These are phyloP conservation scores for Boletus speciosus DNA, from an alignment of 768 basidiomycete species.

Conservation along the genomic window DNA sequence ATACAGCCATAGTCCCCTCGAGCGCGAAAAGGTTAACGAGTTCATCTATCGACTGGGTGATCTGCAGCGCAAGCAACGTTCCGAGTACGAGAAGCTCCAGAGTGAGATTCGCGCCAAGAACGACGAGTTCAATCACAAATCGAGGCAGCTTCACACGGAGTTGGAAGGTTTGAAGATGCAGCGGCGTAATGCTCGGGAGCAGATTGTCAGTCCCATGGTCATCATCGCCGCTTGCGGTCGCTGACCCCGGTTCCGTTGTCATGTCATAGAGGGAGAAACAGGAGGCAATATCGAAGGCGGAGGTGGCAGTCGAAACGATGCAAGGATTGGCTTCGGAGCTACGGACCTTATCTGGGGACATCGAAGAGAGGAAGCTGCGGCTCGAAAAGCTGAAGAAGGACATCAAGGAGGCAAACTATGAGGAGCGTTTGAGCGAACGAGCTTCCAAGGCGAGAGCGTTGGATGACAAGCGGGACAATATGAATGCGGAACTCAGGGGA, in stretches of 20 bases:
- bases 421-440: conserved; percentile 58
- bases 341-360: conserved; percentile 52
- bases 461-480: conserved; percentile 64
- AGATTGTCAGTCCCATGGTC: conserved; percentile 45
- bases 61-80: conserved; percentile 57
- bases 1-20: conserved; percentile 66
- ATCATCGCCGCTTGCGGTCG: neutral
- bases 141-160: conserved; percentile 53
- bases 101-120: conserved; percentile 55
- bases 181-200: conserved; percentile 47
- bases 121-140: conserved; percentile 63
- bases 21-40: conserved; percentile 66
- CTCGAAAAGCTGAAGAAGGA: conserved; percentile 58
- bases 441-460: conserved; percentile 49
- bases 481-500: conserved; percentile 67
- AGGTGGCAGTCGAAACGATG: conserved; percentile 54
- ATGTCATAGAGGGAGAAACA: conserved; percentile 47
- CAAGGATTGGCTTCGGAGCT: conserved; percentile 54
- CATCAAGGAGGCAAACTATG: conserved; percentile 58
- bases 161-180: conserved; percentile 53
- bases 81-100: conserved; percentile 65
- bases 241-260: neutral
- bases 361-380: conserved; percentile 64
- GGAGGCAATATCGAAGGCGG: conserved; percentile 46
- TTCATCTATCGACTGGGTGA: conserved; percentile 68